Base-by-base conservation (phyloP, 257 asterid species). In the Gentiana straminea region DNA sequence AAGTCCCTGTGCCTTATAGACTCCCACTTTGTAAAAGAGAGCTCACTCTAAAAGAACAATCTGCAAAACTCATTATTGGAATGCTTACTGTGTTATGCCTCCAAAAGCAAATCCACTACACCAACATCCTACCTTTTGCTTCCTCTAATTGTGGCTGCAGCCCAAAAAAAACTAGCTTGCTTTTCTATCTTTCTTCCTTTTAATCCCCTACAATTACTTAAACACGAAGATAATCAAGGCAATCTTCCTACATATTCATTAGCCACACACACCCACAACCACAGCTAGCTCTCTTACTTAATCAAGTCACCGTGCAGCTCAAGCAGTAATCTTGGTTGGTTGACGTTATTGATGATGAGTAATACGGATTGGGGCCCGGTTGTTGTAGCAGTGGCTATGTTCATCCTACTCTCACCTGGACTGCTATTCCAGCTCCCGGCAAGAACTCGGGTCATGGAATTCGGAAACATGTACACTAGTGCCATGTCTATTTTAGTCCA, bases 401-500 rank as follows among this genome's bases (percentile, higher is more conserved):
- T 89, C 89, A 74, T 89, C 64, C 72, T 86, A 32, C 73, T 89
- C 37, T 84, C 96, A 5, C 97, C 97, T 8, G 96, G 96, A 55
- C 68, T 90, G 66, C 81, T 90, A 3, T 86, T 90, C 79, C 97
- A 86, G 71, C 51, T 86, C 9, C 96, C 96, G 33, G 96, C 95
- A 24, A 83, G 90, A 76, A 59, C 88, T 2, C 76, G 92, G 63
- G 79, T 84, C 35, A 70, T 89, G 4, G 96, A 86, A 51, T 86
- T 86, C 43, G 95, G 97, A 4, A 89, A 86, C 89, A 84, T 89
- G 97, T 84, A 86, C 60, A 89, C 97, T 0, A 89, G 95, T 50
- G 95, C 94, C 52, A 82, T 86, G 61, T 77, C 97, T 5, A 86
- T 86, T 54, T 77, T 84, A 39, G 82, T 89, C 48, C 95, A 89